These are phyloP conservation scores for Penicillium sp. DNA, from an alignment of 2,329 filamentous ascomycete genomes.

Conservation along the genomic window DNA sequence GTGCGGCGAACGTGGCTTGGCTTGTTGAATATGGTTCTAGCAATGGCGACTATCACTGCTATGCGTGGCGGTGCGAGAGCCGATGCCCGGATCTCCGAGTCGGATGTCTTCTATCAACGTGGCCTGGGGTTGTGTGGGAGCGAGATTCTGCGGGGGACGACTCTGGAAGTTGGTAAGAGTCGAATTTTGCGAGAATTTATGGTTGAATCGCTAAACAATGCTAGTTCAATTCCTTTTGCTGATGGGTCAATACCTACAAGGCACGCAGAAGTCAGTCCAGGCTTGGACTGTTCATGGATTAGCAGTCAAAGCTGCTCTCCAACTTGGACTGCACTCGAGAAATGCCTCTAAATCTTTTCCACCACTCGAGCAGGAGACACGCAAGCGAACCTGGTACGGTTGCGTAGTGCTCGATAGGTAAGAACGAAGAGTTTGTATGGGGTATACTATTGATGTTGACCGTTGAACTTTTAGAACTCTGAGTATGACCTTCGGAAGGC, in stretches of 20 bases:
- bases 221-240: slow-evolving; percentile 58
- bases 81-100: slow-evolving; percentile 22
- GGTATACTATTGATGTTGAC: neutral
- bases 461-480: slow-evolving; percentile 42
- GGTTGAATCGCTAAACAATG: neutral
- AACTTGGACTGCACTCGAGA: slow-evolving; percentile 59
- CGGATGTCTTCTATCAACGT: slow-evolving; percentile 32
- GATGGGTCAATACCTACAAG: slow-evolving; percentile 60
- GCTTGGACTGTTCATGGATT: slow-evolving; percentile 63
- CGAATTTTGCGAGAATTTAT: neutral
- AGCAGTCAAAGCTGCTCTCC: slow-evolving; percentile 58
- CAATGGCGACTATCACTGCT: slow-evolving; percentile 35
- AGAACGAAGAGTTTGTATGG: slow-evolving; percentile 3
- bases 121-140: slow-evolving; percentile 31
- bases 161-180: slow-evolving; percentile 32
- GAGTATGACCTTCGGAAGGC: slow-evolving; percentile 61
- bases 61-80: slow-evolving; percentile 17
- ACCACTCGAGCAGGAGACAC: slow-evolving; percentile 54
- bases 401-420: slow-evolving; percentile 57
- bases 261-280: slow-evolving; percentile 59
- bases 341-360: slow-evolving; percentile 46
- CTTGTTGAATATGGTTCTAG: slow-evolving; percentile 39
- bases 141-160: slow-evolving; percentile 31
- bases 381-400: slow-evolving; percentile 58
- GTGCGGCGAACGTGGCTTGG: slow-evolving; percentile 42